Conservation (phyloP, 2,329 filamentous ascomycete species). For the Trichoderma brevicompactum region DNA sequence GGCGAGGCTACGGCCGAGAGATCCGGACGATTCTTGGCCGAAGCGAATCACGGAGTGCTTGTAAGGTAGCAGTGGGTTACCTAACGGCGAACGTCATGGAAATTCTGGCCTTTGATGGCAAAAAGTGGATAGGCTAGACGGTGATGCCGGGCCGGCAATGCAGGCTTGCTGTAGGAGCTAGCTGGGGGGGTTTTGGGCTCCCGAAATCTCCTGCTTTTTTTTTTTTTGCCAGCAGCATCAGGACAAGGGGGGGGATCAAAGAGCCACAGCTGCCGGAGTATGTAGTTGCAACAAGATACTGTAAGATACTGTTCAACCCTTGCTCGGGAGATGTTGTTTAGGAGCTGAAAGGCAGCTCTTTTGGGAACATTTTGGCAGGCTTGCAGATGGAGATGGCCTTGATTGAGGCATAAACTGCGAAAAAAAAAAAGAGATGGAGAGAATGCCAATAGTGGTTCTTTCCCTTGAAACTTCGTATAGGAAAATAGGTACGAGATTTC, state of each 20-base stretch:
- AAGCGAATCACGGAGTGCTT: not conserved
- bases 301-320: not conserved
- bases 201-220: constrained; percentile 19
- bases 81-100: not conserved
- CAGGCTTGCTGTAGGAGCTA: not conserved
- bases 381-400: not conserved
- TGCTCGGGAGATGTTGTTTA: not conserved
- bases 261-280: no score
- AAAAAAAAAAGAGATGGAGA: no score
- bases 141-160: constrained; percentile 22
- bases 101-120: constrained; percentile 9
- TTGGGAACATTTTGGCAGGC: not conserved
- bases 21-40: constrained; percentile 7
- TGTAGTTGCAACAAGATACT: not conserved
- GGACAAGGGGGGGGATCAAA: no score
- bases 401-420: constrained; percentile 11
- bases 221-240: not conserved
- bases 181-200: not conserved
- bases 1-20: not conserved
- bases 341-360: not conserved
- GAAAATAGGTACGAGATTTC: not conserved
- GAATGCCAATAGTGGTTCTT: not conserved
- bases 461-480: constrained; percentile 16
- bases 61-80: not conserved
- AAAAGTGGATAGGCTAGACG: constrained; percentile 12